Evolutionary conservation across 129 eudicot species (phyloP).

Genomic region (Flaveria sonorensis): DNA sequence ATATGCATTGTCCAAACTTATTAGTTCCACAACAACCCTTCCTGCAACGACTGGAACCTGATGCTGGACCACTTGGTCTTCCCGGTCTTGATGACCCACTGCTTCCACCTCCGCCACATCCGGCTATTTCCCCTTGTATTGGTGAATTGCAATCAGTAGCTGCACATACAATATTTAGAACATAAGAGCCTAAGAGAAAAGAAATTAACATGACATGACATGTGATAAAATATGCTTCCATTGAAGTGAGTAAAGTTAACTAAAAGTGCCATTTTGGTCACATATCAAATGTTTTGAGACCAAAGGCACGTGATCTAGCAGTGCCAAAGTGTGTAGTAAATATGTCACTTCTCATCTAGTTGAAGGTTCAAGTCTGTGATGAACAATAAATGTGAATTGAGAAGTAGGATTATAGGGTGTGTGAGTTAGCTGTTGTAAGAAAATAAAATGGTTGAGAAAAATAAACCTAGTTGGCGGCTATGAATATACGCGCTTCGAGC

Average conservation of each 20-base stretch:
- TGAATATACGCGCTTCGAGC: conserved; percentile 23
- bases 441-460: background rate
- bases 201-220: background rate
- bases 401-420: too few species aligned
- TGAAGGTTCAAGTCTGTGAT: too few species aligned
- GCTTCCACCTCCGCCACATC: conserved; percentile 20
- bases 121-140: conserved; percentile 25
- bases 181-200: background rate
- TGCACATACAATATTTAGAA: conserved; percentile 2
- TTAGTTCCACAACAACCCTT: conserved; percentile 25
- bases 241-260: too few species aligned
- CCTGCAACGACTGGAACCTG: conserved; percentile 33
- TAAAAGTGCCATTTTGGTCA: background rate
- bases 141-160: conserved; percentile 27
- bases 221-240: background rate
- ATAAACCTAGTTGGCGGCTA: conserved; percentile 34
- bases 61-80: conserved; percentile 22
- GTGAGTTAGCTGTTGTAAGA: too few species aligned
- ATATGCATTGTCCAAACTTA: conserved; percentile 7
- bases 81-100: conserved; percentile 19
- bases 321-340: too few species aligned
- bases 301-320: too few species aligned
- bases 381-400: too few species aligned
- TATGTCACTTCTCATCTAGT: too few species aligned
- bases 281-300: background rate